phyloP scores from a whole-genome alignment of 495 filamentous ascomycete genomes.

The Penicillium cinerascens region DNA sequence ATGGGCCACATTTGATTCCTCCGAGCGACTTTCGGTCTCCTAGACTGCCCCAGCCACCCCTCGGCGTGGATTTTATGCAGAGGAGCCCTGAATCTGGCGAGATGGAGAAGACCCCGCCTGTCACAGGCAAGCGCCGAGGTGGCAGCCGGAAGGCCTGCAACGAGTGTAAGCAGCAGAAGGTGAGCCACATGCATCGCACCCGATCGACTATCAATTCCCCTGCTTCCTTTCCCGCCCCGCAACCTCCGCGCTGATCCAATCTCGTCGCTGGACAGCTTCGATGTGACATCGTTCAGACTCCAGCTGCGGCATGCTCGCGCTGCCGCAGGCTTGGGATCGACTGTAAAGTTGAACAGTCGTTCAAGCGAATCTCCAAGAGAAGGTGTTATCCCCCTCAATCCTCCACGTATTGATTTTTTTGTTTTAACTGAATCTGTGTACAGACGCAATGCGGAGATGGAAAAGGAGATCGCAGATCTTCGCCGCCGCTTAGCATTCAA shows the following conservation, averaged over 20 bases:
- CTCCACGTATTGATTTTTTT: neutral
- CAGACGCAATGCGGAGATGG: slow-evolving; percentile 51
- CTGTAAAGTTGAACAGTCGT: slow-evolving; percentile 47
- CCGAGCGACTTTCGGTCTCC: slow-evolving; percentile 44
- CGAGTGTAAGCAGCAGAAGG: slow-evolving; percentile 51
- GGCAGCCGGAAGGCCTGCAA: slow-evolving; percentile 49
- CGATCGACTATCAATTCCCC: neutral
- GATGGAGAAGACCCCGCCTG: slow-evolving; percentile 44
- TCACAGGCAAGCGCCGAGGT: slow-evolving; percentile 46
- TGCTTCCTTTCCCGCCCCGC: neutral
- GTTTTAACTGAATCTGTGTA: slow-evolving; percentile 8
- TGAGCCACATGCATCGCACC: slow-evolving; percentile 24
- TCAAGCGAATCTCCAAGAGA: slow-evolving; percentile 49
- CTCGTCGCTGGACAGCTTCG: slow-evolving; percentile 24
- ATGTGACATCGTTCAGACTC: slow-evolving; percentile 48
- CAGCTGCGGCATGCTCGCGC: slow-evolving; percentile 45
- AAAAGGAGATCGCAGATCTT: slow-evolving; percentile 47
- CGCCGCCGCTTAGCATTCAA: slow-evolving; percentile 39
- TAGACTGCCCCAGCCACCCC: slow-evolving; percentile 35
- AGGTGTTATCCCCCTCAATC: slow-evolving; percentile 22
- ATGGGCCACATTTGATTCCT: slow-evolving; percentile 35
- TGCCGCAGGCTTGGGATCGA: slow-evolving; percentile 45
- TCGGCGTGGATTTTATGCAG: slow-evolving; percentile 34
- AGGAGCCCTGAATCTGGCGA: slow-evolving; percentile 35
- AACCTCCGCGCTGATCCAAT: slow-evolving; percentile 1